Evolutionary conservation across 768 basidiomycete species (phyloP).

Genomic region (Leccinellum albellum): DNA sequence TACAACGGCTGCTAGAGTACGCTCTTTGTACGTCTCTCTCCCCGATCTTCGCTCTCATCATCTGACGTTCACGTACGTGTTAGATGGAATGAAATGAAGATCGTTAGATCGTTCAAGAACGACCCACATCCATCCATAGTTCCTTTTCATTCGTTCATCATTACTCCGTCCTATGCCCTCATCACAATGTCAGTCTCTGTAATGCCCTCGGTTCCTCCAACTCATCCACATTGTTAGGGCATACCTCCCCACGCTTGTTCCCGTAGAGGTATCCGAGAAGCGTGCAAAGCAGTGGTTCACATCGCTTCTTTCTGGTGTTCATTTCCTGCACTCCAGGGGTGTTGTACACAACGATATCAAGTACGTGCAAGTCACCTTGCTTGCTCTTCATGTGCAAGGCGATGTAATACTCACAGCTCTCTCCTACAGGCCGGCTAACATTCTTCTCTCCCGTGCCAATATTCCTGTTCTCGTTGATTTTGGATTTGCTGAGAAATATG

Average conservation of each 20-base stretch:
- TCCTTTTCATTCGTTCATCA: conserved; percentile 90
- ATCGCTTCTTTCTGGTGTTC: conserved; percentile 75
- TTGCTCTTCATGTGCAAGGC: neutral
- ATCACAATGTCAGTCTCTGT: conserved; percentile 75
- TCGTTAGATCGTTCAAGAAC: conserved; percentile 77
- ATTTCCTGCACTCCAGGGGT: conserved; percentile 79
- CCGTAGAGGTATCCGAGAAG: conserved; percentile 80
- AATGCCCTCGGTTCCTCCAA: neutral
- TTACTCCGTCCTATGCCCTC: conserved; percentile 85
- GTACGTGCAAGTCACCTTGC: conserved; percentile 42
- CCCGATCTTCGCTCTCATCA: neutral
- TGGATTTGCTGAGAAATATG: conserved; percentile 91
- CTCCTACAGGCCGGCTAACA: conserved; percentile 76
- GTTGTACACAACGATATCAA: conserved; percentile 95
- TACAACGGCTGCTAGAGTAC: conserved; percentile 84
- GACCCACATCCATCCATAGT: conserved; percentile 92
- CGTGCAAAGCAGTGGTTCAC: conserved; percentile 81
- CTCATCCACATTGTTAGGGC: conserved; percentile 51
- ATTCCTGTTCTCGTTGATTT: conserved; percentile 93
- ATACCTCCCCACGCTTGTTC: conserved; percentile 79
- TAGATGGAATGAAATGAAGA: conserved; percentile 99
- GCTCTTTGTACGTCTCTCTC: conserved; percentile 63
- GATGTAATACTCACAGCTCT: neutral
- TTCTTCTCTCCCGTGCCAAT: conserved; percentile 74
- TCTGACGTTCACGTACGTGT: neutral